Percentiles rank a stretch among this genome's conserved stretches.
Evolutionary conservation across 2,329 filamentous ascomycete genomes (phyloP).

Genomic region (Colletotrichum sp.): DNA sequence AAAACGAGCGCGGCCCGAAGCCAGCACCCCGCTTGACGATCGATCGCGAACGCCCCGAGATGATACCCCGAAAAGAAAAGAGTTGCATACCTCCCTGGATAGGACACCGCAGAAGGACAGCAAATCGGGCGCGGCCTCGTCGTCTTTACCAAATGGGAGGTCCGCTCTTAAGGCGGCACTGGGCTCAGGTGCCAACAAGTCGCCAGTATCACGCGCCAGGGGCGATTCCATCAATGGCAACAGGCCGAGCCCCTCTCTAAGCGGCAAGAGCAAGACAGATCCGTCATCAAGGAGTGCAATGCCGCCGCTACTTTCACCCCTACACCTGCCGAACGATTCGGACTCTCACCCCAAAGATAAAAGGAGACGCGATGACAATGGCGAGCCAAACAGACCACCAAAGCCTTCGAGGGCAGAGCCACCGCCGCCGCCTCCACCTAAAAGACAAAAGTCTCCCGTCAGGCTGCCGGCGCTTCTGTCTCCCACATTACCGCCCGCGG

Average conservation of each 20-base stretch:
- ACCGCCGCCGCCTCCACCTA: constrained; percentile 28
- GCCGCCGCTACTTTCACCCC: constrained; percentile 59
- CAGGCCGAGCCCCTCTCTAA: constrained; percentile 35
- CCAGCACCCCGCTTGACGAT: constrained; percentile 34
- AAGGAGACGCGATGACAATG: constrained; percentile 29
- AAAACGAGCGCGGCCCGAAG: constrained; percentile 52
- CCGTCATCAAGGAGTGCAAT: constrained; percentile 43
- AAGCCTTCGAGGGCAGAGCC: constrained; percentile 25
- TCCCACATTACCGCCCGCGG: constrained; percentile 57
- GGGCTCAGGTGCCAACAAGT: constrained; percentile 30
- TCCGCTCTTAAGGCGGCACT: constrained; percentile 34
- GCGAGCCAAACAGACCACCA: constrained; percentile 9
- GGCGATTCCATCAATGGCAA: constrained; percentile 48
- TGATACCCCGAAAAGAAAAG: constrained; percentile 34
- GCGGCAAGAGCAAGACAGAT: constrained; percentile 43
- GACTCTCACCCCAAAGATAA: constrained; percentile 28
- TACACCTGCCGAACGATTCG: constrained; percentile 48
- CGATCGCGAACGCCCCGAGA: constrained; percentile 36
- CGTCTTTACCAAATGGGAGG: constrained; percentile 41
- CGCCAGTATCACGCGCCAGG: constrained; percentile 43
- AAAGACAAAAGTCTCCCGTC: constrained; percentile 41
- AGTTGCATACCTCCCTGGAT: constrained; percentile 33
- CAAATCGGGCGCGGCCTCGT: constrained; percentile 27
- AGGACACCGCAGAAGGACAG: constrained; percentile 31
- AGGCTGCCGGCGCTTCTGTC: constrained; percentile 58